Conservation (phyloP, 2,329 filamentous ascomycete genomes). For the Colletotrichum sp. region DNA sequence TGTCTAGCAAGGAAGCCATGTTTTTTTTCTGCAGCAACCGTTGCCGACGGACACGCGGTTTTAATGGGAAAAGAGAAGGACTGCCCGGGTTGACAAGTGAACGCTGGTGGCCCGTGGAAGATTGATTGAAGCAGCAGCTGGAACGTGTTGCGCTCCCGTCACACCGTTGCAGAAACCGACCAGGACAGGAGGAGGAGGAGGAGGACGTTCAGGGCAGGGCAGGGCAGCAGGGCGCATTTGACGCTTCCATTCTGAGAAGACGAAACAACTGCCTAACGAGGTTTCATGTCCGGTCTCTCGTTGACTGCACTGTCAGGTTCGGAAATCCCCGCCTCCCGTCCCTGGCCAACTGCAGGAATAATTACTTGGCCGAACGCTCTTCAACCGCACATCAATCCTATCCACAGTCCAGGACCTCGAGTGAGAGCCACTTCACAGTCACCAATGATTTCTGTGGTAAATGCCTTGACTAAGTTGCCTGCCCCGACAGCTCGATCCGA, state of each 20-base stretch:
- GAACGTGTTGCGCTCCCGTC: neutral
- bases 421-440: neutral
- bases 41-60: neutral
- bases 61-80: neutral
- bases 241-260: neutral
- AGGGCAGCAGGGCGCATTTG: neutral
- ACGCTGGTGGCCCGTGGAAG: neutral
- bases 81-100: neutral
- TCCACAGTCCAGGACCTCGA: neutral
- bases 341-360: neutral
- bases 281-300: neutral
- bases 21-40: neutral
- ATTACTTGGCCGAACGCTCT: neutral
- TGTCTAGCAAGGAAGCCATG: neutral
- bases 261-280: slow-evolving; percentile 9
- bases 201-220: neutral
- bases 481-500: neutral
- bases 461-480: slow-evolving; percentile 4
- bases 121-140: neutral
- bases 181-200: neutral
- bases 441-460: neutral
- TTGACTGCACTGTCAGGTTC: neutral
- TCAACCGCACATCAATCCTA: neutral
- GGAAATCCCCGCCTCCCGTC: neutral
- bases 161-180: neutral